Evolutionary conservation across 2,329 filamentous ascomycete species (phyloP), one percentile per base, ranked within the genome.

Genomic region (Coniochaeta prunicola): DNA sequence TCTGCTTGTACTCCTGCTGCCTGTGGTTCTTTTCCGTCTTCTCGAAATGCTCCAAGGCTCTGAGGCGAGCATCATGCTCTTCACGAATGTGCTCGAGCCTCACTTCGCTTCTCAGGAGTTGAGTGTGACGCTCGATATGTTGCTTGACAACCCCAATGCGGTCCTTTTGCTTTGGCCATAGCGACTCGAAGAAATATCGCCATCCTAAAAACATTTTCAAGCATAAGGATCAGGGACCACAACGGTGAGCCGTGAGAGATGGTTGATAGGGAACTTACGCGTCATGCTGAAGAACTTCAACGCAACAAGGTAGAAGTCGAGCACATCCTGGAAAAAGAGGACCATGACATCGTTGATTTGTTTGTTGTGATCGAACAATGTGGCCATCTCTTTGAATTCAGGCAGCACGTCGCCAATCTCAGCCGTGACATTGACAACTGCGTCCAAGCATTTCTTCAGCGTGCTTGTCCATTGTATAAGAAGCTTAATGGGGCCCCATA

Each of bases 381-480:
- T 38, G 2, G 54, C 33, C 21, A 63, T 53, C 24, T 63, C 33
- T 42, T 59, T 31, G 54, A 71, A 70, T 26, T 69, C 61, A 4
- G 70, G 70, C 9, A 73, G 59, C 17, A 38, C 17, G 15, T 61
- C 33, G 8, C 60, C 58, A 50, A 63, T 60, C 48, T 60, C 55
- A 31, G 50, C 58, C 30, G 56, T 60, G 36, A 54, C 58, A 21
- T 59, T 50, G 13, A 55, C 31, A 13, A 64, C 50, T 15, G 59
- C 59, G n/a, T 62, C 61, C 30, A 64, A 57, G n/a, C 53, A 57
- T 55, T 53, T 58, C 61, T 66, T 59, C 59, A 70, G 64, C 21
- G 82, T 82, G 80, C 78, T 80, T 59, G 74, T 82, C 55, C 79
- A 83, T 62, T 82, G 88, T 72, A 88, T 84, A 74, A 89, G 62